Evolutionary conservation across 2,329 filamentous ascomycete genomes (phyloP).

Genomic region (Torrubiella hemipterigena): DNA sequence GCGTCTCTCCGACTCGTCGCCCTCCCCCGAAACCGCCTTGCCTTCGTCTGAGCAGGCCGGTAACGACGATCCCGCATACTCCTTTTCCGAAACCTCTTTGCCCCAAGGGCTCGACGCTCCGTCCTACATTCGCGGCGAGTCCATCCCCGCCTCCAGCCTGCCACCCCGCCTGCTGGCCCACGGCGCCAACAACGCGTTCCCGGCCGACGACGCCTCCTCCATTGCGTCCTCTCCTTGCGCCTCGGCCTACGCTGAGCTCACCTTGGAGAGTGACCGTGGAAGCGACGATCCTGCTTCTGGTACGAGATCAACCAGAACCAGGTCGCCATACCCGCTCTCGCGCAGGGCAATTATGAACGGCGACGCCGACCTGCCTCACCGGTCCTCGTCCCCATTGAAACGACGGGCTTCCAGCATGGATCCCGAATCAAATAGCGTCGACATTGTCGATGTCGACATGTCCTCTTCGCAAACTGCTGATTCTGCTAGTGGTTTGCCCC

Average conservation of each 20-base stretch:
- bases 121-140: constrained; percentile 28
- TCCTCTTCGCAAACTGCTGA: constrained; percentile 16
- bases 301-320: constrained; percentile 28
- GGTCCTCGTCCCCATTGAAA: constrained; percentile 54
- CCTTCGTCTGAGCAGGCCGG: constrained; percentile 41
- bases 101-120: constrained; percentile 25
- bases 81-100: constrained; percentile 33
- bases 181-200: constrained; percentile 6
- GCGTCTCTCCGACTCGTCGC: constrained; percentile 15
- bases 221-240: constrained; percentile 46
- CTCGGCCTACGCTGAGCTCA: constrained; percentile 42
- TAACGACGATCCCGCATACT: constrained; percentile 35
- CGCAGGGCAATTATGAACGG: constrained; percentile 48
- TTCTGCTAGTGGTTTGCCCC: constrained; percentile 14
- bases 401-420: constrained; percentile 52
- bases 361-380: constrained; percentile 43
- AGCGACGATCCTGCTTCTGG: constrained; percentile 32
- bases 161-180: constrained; percentile 37
- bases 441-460: constrained; percentile 39
- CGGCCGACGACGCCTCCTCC: constrained; percentile 39
- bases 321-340: constrained; percentile 39
- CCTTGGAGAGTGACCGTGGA: constrained; percentile 42
- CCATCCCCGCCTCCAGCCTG: constrained; percentile 35
- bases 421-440: no score
- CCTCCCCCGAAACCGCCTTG: constrained; percentile 33